Evolutionary conservation across 1,284 basidiomycete species (phyloP).

Genomic region (Tilletia indica): DNA sequence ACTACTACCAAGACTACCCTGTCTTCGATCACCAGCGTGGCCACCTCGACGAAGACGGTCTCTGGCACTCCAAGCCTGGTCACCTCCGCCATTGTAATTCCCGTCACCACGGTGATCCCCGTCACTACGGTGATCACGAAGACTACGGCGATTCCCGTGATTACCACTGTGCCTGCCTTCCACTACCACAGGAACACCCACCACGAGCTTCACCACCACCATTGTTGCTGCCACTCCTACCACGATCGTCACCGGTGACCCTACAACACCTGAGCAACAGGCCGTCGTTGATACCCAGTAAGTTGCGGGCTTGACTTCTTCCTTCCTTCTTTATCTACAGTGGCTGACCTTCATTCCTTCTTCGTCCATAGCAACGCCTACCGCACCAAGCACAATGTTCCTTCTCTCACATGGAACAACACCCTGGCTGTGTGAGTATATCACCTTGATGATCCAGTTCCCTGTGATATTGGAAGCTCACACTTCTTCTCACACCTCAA

Average conservation of each 20-base stretch:
- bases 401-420: slow-evolving; percentile 26
- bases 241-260: not conserved
- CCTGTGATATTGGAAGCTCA: too few species aligned
- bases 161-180: not conserved
- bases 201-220: not conserved
- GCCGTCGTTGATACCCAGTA: slow-evolving; percentile 9
- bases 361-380: slow-evolving; percentile 26
- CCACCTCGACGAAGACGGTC: not conserved
- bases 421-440: slow-evolving; percentile 24
- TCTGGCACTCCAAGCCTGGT: not conserved
- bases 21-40: not conserved
- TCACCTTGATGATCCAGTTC: not conserved
- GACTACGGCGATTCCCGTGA: not conserved
- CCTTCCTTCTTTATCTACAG: too few species aligned
- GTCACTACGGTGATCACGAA: not conserved
- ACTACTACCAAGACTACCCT: slow-evolving; percentile 3
- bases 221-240: not conserved
- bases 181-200: not conserved
- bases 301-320: not conserved
- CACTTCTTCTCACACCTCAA: too few species aligned
- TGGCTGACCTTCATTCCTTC: too few species aligned
- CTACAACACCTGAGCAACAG: slow-evolving; percentile 12
- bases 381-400: slow-evolving; percentile 29
- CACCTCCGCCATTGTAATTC: not conserved
- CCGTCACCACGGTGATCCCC: not conserved